Conservation (phyloP, 2,329 filamentous ascomycete species). For the Onygenales sp. region DNA sequence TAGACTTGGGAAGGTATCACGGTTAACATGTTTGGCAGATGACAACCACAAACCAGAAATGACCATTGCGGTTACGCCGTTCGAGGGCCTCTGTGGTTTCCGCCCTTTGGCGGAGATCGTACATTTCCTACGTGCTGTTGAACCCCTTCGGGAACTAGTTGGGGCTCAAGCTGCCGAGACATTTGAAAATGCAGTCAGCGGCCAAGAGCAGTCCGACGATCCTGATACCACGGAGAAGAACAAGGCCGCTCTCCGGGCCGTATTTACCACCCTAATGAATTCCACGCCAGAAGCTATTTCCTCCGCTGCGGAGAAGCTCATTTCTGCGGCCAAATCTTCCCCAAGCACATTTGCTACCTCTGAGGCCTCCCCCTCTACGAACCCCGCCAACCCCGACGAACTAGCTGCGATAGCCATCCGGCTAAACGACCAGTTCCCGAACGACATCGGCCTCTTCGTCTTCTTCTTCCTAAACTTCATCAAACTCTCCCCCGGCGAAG, state of each 20-base stretch:
- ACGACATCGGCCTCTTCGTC: conserved; percentile 87
- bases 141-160: conserved; percentile 56
- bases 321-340: conserved; percentile 59
- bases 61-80: conserved; percentile 94
- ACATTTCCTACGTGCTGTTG: conserved; percentile 65
- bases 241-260: conserved; percentile 65
- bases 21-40: conserved; percentile 39
- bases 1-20: neutral
- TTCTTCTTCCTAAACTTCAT: conserved; percentile 97
- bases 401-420: conserved; percentile 69
- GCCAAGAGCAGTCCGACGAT: conserved; percentile 43
- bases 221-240: conserved; percentile 46
- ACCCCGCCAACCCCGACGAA: conserved; percentile 40
- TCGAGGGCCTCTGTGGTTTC: conserved; percentile 94
- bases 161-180: conserved; percentile 44
- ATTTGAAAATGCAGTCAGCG: conserved; percentile 47
- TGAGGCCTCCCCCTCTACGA: conserved; percentile 22
- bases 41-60: conserved; percentile 99
- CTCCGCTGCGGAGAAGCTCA: conserved; percentile 56
- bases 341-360: conserved; percentile 62
- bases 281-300: conserved; percentile 58
- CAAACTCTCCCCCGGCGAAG: conserved; percentile 76
- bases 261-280: conserved; percentile 75
- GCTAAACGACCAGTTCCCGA: conserved; percentile 73
- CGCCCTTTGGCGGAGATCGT: conserved; percentile 76